A percentile compares a stretch with the other conserved stretches of the same genome.
phyloP scores from a whole-genome alignment of 805 yeast species.

The Candida maesae region DNA sequence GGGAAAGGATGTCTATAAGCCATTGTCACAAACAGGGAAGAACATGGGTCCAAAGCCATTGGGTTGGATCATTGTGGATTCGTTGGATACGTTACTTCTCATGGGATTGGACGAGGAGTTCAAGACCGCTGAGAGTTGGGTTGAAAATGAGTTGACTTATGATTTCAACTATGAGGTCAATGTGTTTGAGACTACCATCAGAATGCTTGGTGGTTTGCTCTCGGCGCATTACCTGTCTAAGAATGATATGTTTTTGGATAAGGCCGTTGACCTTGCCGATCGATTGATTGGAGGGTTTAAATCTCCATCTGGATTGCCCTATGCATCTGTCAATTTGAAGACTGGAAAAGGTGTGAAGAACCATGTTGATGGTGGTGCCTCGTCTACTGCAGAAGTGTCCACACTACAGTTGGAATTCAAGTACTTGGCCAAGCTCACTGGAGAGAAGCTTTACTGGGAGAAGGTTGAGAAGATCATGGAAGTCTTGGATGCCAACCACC shows the following conservation, averaged over 20 bases:
- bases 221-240: slow-evolving; percentile 72
- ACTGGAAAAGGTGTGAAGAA: slow-evolving; percentile 57
- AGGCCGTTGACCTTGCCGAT: slow-evolving; percentile 77
- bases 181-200: slow-evolving; percentile 89
- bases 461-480: slow-evolving; percentile 70
- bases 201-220: slow-evolving; percentile 91
- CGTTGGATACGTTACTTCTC: slow-evolving; percentile 74
- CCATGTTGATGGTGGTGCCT: slow-evolving; percentile 70
- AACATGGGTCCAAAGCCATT: slow-evolving; percentile 80
- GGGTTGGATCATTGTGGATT: slow-evolving; percentile 92
- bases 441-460: slow-evolving; percentile 76
- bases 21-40: slow-evolving; percentile 55
- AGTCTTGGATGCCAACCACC: slow-evolving; percentile 60
- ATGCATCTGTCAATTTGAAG: slow-evolving; percentile 68
- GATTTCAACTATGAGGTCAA: slow-evolving; percentile 72
- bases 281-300: slow-evolving; percentile 67
- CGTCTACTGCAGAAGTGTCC: slow-evolving; percentile 86
- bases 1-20: slow-evolving; percentile 79
- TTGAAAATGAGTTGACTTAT: slow-evolving; percentile 62
- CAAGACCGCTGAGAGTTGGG: slow-evolving; percentile 67
- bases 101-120: slow-evolving; percentile 64
- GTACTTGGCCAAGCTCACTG: slow-evolving; percentile 75
- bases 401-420: slow-evolving; percentile 86
- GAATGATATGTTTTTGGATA: slow-evolving; percentile 69
- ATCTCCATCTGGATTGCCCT: slow-evolving; percentile 67